Evolutionary conservation across 1,284 basidiomycete species (phyloP).

Genomic region (Farysia itapuensis): DNA sequence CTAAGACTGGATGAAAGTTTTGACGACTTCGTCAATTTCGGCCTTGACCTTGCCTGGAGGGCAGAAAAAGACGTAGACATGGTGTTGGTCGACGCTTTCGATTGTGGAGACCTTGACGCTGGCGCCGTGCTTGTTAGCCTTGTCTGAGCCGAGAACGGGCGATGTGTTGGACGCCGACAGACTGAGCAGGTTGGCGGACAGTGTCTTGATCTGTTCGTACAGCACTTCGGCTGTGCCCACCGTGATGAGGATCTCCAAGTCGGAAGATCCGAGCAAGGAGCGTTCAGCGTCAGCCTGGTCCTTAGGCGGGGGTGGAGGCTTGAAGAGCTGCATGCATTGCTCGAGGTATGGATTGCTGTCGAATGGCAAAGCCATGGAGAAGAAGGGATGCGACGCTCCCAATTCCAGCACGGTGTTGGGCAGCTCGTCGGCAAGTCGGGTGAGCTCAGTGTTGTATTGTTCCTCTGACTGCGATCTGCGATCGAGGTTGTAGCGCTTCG

Average conservation of each 20-base stretch:
- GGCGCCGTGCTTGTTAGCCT: too few species aligned
- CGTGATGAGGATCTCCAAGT: slow-evolving; percentile 15
- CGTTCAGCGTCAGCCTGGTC: background rate
- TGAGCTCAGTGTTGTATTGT: too few species aligned
- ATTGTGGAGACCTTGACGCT: slow-evolving; percentile 14
- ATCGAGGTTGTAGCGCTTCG: slow-evolving; percentile 6
- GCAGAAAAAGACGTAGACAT: slow-evolving; percentile 22
- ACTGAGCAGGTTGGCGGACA: slow-evolving; percentile 6
- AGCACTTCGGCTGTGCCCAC: slow-evolving; percentile 16
- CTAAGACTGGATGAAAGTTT: slow-evolving; percentile 18
- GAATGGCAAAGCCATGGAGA: slow-evolving; percentile 7
- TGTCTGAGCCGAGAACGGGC: too few species aligned
- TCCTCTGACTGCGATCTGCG: too few species aligned
- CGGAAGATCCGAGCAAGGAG: too few species aligned
- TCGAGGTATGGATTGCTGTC: slow-evolving; percentile 9
- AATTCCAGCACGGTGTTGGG: slow-evolving; percentile 7
- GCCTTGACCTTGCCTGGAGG: slow-evolving; percentile 18
- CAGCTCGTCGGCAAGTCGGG: slow-evolving; percentile 7
- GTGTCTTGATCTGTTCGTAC: slow-evolving; percentile 10
- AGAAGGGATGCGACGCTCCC: slow-evolving; percentile 23
- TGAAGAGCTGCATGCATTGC: slow-evolving; percentile 7
- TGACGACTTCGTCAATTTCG: slow-evolving; percentile 17
- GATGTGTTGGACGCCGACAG: too few species aligned
- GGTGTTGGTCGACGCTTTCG: slow-evolving; percentile 22
- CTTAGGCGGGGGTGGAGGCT: background rate